Percentiles rank a stretch among this genome's conserved stretches.
Conservation (phyloP, 2,329 filamentous ascomycete species). For the Penicillium digitatum region DNA sequence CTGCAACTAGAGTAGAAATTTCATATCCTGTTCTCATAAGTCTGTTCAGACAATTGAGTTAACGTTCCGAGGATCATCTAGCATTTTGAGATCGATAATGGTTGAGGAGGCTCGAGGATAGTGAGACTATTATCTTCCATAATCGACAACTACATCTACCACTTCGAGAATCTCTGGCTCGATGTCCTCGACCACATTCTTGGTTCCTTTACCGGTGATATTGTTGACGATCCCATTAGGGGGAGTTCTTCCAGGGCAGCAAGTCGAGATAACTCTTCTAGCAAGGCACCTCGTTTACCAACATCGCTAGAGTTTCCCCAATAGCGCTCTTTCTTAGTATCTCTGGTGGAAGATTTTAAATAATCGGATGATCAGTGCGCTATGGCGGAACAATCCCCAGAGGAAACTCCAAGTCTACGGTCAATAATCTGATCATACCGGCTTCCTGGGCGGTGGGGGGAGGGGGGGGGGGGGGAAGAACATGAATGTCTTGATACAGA, state of each 20-base stretch:
- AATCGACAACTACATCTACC: slow-evolving; percentile 33
- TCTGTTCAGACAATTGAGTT: slow-evolving; percentile 8
- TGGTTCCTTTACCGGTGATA: slow-evolving; percentile 29
- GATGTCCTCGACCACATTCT: slow-evolving; percentile 29
- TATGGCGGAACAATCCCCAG: slow-evolving; percentile 27
- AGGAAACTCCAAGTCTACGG: slow-evolving; percentile 26
- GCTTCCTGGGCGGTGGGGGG: no score
- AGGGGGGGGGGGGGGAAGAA: slow-evolving; percentile 15
- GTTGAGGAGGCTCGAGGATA: slow-evolving; percentile 26
- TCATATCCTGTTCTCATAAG: not conserved
- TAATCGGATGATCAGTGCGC: slow-evolving; percentile 21
- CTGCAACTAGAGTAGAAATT: not conserved
- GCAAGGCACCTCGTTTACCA: slow-evolving; percentile 28
- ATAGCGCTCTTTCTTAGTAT: slow-evolving; percentile 16
- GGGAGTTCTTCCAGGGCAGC: slow-evolving; percentile 18
- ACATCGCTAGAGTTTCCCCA: slow-evolving; percentile 26
- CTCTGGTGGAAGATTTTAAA: slow-evolving; percentile 16
- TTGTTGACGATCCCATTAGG: slow-evolving; percentile 32
- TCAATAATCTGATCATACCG: slow-evolving; percentile 21
- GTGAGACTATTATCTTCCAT: slow-evolving; percentile 28
- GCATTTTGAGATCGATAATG: slow-evolving; percentile 27
- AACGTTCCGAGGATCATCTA: slow-evolving; percentile 21
- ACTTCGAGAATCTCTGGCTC: slow-evolving; percentile 25
- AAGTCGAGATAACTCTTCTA: slow-evolving; percentile 27
- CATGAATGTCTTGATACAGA: slow-evolving; percentile 25